Percentiles rank a stretch among this genome's conserved stretches.
phyloP scores from a whole-genome alignment of 2,329 filamentous ascomycete species.

The Kalmusia sp. region DNA sequence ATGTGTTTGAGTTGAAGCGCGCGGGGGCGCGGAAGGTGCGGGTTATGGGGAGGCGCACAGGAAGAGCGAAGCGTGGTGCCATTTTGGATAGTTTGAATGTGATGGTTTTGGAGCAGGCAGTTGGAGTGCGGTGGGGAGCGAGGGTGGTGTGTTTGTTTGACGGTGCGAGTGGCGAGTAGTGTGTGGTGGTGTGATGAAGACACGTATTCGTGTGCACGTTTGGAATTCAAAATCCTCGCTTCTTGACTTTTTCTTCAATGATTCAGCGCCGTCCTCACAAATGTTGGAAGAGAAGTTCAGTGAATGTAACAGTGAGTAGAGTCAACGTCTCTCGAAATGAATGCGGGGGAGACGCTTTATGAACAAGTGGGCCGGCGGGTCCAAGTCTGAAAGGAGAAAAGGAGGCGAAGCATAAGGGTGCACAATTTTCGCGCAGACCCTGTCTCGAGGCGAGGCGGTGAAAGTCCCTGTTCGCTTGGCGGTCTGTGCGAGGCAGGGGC shows the following conservation, averaged over 20 bases:
- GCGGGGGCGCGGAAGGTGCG: conserved; percentile 24
- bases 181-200: background rate
- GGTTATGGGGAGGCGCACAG: conserved; percentile 30
- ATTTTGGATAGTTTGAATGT: conserved; percentile 11
- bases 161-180: background rate
- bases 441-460: conserved; percentile 4
- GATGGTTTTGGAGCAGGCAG: too few relatives aligned
- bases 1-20: conserved; percentile 41
- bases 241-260: background rate
- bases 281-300: too few relatives aligned
- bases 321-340: conserved; percentile 5
- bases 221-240: too few relatives aligned
- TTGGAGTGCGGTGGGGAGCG: background rate
- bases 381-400: background rate
- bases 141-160: background rate
- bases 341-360: conserved; percentile 14
- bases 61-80: conserved; percentile 20
- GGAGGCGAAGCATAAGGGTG: conserved; percentile 17
- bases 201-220: background rate
- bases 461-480: background rate
- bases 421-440: conserved; percentile 11
- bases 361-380: conserved; percentile 12
- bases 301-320: background rate
- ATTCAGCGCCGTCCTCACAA: too few relatives aligned
- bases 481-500: background rate